Percentiles rank a stretch among this genome's conserved stretches.
These are phyloP conservation scores for Epichloe aotearoae DNA, from an alignment of 2,329 filamentous ascomycete genomes.

Conservation along the genomic window DNA sequence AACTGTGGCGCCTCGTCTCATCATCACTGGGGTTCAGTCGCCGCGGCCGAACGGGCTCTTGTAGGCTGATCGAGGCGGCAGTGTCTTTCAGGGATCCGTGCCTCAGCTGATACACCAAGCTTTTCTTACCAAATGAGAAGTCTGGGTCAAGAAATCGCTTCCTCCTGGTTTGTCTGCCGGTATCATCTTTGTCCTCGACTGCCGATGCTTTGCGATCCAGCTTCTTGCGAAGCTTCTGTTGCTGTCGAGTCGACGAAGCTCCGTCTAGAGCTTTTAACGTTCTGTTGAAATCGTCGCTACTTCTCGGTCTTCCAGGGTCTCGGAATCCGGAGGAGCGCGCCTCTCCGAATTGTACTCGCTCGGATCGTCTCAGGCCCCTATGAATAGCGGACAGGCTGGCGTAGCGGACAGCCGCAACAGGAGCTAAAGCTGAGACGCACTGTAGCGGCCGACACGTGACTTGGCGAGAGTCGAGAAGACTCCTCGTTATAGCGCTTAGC, in stretches of 20 bases:
- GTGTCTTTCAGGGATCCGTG: constrained; percentile 24
- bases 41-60: constrained; percentile 13
- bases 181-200: constrained; percentile 18
- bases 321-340: constrained; percentile 6
- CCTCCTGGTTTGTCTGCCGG: constrained; percentile 29
- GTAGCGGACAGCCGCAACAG: constrained; percentile 10
- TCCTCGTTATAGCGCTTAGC: constrained; percentile 14
- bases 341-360: constrained; percentile 19
- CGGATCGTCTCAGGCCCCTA: constrained; percentile 44
- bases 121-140: constrained; percentile 38
- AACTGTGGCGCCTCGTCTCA: neutral
- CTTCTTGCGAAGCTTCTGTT: constrained; percentile 38
- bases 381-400: constrained; percentile 52
- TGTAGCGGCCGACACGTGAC: constrained; percentile 5
- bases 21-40: neutral
- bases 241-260: constrained; percentile 17
- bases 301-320: constrained; percentile 6
- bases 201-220: constrained; percentile 28
- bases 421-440: neutral
- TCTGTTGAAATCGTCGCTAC: constrained; percentile 3
- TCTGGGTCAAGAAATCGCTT: constrained; percentile 40
- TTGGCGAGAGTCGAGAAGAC: constrained; percentile 11
- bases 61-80: constrained; percentile 12
- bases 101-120: constrained; percentile 41
- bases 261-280: constrained; percentile 18